Evolutionary conservation across 257 asterid species (phyloP).

Genomic region (Nicotiana benthamiana): DNA sequence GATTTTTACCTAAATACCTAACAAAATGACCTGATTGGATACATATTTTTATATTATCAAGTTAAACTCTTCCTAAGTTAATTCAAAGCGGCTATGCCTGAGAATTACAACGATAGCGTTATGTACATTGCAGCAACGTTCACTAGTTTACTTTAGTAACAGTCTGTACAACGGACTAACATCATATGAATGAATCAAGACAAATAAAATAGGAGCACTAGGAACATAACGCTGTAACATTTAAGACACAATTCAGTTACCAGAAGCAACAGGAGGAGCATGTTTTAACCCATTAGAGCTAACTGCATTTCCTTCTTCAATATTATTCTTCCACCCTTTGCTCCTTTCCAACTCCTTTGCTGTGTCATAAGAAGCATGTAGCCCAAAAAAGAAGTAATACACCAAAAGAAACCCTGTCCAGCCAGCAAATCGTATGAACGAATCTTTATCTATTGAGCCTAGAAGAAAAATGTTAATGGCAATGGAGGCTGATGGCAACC

Average conservation of each 20-base stretch:
- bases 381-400: conserved; percentile 45
- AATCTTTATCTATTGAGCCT: conserved; percentile 41
- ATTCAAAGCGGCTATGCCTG: no score
- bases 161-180: not conserved
- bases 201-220: not conserved
- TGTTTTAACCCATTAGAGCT: not conserved
- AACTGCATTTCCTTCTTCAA: conserved; percentile 31
- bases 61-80: no score
- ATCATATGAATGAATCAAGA: not conserved
- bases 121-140: not conserved
- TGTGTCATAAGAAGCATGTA: conserved; percentile 59
- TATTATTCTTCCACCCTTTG: conserved; percentile 13
- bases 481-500: conserved; percentile 57
- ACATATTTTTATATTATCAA: no score
- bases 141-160: not conserved
- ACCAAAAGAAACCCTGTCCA: conserved; percentile 39
- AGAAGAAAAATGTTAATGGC: conserved; percentile 52
- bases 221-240: not conserved
- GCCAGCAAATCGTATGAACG: conserved; percentile 39
- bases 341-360: conserved; percentile 32
- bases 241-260: not conserved
- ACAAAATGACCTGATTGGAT: no score
- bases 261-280: not conserved
- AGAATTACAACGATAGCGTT: no score
- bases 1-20: no score